phyloP scores from a whole-genome alignment of 768 basidiomycete species.

The Trametes cingulata region DNA sequence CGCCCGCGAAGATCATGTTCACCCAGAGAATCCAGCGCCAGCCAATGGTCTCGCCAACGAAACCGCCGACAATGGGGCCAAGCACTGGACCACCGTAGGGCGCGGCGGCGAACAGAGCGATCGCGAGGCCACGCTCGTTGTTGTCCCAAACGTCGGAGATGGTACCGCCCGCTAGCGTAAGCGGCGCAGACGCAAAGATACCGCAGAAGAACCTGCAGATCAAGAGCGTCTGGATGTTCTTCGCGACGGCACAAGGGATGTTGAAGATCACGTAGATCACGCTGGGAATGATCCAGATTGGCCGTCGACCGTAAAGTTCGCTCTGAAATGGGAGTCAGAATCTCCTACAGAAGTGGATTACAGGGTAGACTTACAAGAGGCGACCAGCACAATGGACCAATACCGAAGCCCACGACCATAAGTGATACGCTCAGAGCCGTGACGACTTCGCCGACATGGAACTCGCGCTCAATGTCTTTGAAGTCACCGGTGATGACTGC shows the following conservation, averaged over 20 bases:
- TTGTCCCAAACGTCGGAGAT: conserved; percentile 41
- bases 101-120: conserved; percentile 42
- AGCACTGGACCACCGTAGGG: conserved; percentile 47
- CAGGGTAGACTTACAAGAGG: conserved; percentile 24
- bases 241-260: conserved; percentile 42
- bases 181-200: conserved; percentile 39
- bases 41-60: conserved; percentile 42
- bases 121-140: conserved; percentile 41
- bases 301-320: conserved; percentile 42
- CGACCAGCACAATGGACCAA: conserved; percentile 34
- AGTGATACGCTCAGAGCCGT: conserved; percentile 37
- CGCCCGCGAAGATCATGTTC: conserved; percentile 43
- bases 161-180: conserved; percentile 38
- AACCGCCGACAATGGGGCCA: conserved; percentile 56
- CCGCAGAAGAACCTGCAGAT: conserved; percentile 45
- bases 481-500: conserved; percentile 43
- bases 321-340: conserved; percentile 31
- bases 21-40: conserved; percentile 43
- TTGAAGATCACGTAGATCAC: conserved; percentile 44
- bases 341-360: conserved; percentile 22
- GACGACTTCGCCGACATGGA: conserved; percentile 36
- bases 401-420: conserved; percentile 41
- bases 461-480: conserved; percentile 33
- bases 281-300: conserved; percentile 41
- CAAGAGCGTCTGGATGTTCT: conserved; percentile 43